A percentile compares a stretch with the other conserved stretches of the same genome.
phyloP scores from a whole-genome alignment of 2,329 filamentous ascomycete species.

The Huntiella omanensis region DNA sequence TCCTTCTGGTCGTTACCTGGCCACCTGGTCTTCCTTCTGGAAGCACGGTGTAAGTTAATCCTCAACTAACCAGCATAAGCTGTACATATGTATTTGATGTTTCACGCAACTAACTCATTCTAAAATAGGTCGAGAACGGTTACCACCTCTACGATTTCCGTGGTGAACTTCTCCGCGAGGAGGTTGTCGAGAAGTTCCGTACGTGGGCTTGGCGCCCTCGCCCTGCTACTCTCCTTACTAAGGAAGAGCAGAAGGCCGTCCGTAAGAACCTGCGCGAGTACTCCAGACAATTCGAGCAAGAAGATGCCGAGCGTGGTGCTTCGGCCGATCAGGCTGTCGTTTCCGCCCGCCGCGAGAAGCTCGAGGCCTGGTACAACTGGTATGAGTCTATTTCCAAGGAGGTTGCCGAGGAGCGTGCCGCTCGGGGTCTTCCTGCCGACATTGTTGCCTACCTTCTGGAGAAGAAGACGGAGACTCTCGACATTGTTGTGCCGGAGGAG shows the following conservation, averaged over 20 bases:
- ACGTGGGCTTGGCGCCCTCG: conserved; percentile 90
- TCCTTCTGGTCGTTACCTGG: conserved; percentile 83
- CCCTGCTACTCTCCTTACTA: conserved; percentile 73
- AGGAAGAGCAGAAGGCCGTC: conserved; percentile 93
- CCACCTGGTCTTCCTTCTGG: conserved; percentile 85
- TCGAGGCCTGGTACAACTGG: conserved; percentile 84
- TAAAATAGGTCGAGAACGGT: conserved; percentile 53
- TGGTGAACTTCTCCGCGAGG: conserved; percentile 73
- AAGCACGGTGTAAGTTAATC: conserved; percentile 64
- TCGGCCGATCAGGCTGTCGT: conserved; percentile 89
- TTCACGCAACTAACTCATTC: conserved; percentile 2
- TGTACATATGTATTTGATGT: neutral
- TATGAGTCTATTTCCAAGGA: conserved; percentile 54
- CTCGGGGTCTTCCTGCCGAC: conserved; percentile 45
- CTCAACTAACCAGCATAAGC: neutral
- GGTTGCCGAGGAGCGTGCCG: conserved; percentile 50
- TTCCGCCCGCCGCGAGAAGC: conserved; percentile 60
- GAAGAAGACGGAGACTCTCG: conserved; percentile 33
- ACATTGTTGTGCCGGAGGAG: conserved; percentile 35
- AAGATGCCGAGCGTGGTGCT: conserved; percentile 82
- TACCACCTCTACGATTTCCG: conserved; percentile 97
- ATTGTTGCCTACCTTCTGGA: conserved; percentile 43
- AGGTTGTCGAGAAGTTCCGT: conserved; percentile 92
- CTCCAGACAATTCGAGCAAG: conserved; percentile 83
- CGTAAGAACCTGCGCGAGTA: conserved; percentile 98